phyloP scores from a whole-genome alignment of 129 eudicot genomes.

The Kitagawia praeruptora region DNA sequence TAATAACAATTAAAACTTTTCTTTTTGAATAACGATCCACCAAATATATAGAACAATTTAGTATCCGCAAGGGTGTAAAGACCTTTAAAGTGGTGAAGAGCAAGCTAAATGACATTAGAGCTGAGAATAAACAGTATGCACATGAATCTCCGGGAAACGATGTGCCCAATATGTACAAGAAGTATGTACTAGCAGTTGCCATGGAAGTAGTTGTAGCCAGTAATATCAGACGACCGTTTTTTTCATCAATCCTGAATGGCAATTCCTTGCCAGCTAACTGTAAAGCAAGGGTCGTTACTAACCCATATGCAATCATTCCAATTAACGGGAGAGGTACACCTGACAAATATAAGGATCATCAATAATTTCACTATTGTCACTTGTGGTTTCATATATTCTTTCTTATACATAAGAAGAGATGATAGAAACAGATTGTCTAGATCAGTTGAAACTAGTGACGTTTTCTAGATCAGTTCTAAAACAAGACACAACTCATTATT shows the following conservation, averaged over 20 bases:
- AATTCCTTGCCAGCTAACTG: conserved; percentile 45
- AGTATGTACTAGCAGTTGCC: conserved; percentile 95
- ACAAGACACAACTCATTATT: background rate
- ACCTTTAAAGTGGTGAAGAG: conserved; percentile 77
- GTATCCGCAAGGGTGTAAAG: background rate
- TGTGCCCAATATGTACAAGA: conserved; percentile 69
- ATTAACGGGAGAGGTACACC: conserved; percentile 91
- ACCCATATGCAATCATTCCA: conserved; percentile 92
- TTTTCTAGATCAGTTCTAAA: background rate
- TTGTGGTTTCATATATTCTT: background rate
- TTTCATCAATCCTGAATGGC: conserved; percentile 40
- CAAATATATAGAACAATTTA: background rate
- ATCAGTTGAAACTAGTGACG: background rate
- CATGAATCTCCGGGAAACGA: conserved; percentile 72
- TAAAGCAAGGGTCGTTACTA: conserved; percentile 49
- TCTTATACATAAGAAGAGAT: background rate
- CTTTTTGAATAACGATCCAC: background rate
- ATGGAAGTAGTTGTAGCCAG: conserved; percentile 73
- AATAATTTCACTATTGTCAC: conserved; percentile 9
- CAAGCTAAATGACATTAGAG: conserved; percentile 63
- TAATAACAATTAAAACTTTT: background rate
- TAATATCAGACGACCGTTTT: conserved; percentile 47
- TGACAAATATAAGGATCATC: conserved; percentile 32
- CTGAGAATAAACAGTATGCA: conserved; percentile 72
- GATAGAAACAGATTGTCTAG: background rate